Conservation (phyloP, 257 asterid species). For the Leptodermis oblonga region DNA sequence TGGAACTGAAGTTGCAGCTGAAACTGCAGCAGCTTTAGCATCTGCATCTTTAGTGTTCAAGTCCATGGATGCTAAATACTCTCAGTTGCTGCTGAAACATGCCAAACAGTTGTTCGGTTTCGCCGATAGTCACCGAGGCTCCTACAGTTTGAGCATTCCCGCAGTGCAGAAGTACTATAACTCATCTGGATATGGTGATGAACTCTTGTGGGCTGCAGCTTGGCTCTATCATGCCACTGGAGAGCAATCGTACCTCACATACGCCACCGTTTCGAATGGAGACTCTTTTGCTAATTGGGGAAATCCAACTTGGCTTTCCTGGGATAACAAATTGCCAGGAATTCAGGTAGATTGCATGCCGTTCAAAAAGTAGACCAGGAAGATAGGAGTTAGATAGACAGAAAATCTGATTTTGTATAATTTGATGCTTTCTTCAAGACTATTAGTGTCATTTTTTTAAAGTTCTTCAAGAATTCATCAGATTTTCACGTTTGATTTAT, state of each 20-base stretch:
- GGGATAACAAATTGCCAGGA: constrained; percentile 68
- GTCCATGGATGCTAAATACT: constrained; percentile 32
- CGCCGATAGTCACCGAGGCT: constrained; percentile 51
- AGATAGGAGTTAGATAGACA: too few relatives aligned
- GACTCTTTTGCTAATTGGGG: constrained; percentile 49
- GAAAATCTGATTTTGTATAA: too few relatives aligned
- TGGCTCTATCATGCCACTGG: constrained; percentile 68
- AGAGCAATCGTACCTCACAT: constrained; percentile 36
- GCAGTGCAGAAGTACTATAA: constrained; percentile 43
- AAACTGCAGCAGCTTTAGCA: constrained; percentile 76
- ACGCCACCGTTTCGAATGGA: constrained; percentile 37
- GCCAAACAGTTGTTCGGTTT: constrained; percentile 47
- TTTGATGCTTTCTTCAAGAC: background rate
- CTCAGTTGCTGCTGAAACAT: constrained; percentile 42
- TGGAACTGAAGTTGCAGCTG: constrained; percentile 71
- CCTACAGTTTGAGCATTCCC: constrained; percentile 47
- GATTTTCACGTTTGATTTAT: background rate
- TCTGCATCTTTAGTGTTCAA: constrained; percentile 56
- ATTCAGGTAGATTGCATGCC: constrained; percentile 32
- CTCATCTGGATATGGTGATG: constrained; percentile 62
- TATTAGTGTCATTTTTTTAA: background rate
- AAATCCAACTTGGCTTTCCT: constrained; percentile 45
- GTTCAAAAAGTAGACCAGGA: too few relatives aligned
- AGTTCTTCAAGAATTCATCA: background rate
- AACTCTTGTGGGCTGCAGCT: constrained; percentile 71